Base-by-base conservation (phyloP, 129 eudicot genomes). In the Apium graveolens region DNA sequence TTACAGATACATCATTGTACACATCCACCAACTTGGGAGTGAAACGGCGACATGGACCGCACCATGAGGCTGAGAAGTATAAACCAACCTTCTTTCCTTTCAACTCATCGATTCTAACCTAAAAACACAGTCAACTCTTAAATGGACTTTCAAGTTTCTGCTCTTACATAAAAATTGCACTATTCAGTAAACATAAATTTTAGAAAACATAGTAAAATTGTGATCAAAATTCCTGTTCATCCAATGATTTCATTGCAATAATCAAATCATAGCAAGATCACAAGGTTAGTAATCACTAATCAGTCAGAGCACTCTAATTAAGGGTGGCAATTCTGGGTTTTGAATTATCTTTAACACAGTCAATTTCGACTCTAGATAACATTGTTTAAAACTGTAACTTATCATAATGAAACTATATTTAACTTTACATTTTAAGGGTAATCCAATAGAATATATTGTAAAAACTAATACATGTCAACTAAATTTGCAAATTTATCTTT, bases 31-130 rank as follows among this genome's bases (percentile, higher is more conserved):
- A 83, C 27, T 74, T 83, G 3, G 98, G 98, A 65, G 98, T 91
- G 78, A 91, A 94, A 49, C 83, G 70, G 12, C 83, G 93, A 83
- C 98, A 91, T 10, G 97, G 98, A 29, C 87, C 88, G 41, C 97
- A 89, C 98, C 97, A 94, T 5, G 98, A 94, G 44, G 96, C 97
- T 4, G 97, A 91, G 83, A 94, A 91, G 78, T 94, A 94, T 51
- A 94, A 70, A 27, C 96, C 98, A 12, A 91, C 72, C 14, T 20
- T 86, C 79, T 94, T 91, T 24, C 97, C 93, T 18, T 75, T 86
- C 80, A 91, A 73, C 75, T 70, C 82, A 32, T 81, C 79, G 55
- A 87, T 60, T 79, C 83, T 83, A 74, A 88, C 88, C 97, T 92
- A 78, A 57, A 72, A 62, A 29, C 63, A 82, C 66, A 38, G 17